Percentiles rank a stretch among this genome's conserved stretches.
These are phyloP conservation scores for Helminthosporium solani DNA, from an alignment of 2,329 filamentous ascomycete species.

Conservation along the genomic window DNA sequence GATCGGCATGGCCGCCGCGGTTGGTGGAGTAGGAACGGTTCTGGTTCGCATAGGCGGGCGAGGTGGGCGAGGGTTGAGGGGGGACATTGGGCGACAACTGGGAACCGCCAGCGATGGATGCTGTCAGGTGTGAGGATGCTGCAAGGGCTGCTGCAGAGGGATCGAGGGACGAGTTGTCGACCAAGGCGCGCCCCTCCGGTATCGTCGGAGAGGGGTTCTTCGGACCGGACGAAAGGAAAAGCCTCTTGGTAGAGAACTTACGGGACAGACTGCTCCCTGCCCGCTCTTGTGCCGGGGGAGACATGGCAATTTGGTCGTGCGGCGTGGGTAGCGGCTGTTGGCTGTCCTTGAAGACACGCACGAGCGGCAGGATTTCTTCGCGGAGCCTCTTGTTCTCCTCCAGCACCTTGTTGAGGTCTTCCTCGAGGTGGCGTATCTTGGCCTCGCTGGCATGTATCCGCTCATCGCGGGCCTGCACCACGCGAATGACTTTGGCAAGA, in stretches of 20 bases:
- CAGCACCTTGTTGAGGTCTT: conserved; percentile 52
- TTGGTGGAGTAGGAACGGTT: conserved; percentile 34
- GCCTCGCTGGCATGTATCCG: conserved; percentile 80
- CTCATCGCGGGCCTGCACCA: conserved; percentile 86
- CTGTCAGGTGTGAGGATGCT: conserved; percentile 53
- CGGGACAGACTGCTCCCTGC: conserved; percentile 51
- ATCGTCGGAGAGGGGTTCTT: conserved; percentile 55
- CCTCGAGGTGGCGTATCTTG: conserved; percentile 73
- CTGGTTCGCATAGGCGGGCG: conserved; percentile 47
- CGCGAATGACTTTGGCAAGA: conserved; percentile 85
- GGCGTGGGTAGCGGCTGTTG: conserved; percentile 77
- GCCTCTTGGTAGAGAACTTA: conserved; percentile 56
- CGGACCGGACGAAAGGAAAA: conserved; percentile 50
- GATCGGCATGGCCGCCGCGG: conserved; percentile 32
- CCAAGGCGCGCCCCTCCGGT: conserved; percentile 45
- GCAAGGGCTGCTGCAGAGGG: conserved; percentile 54
- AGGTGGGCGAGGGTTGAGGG: conserved; percentile 51
- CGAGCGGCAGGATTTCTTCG: conserved; percentile 87
- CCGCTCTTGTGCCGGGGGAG: conserved; percentile 39
- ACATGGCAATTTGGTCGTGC: conserved; percentile 38
- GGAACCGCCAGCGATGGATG: conserved; percentile 45
- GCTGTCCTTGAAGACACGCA: conserved; percentile 88
- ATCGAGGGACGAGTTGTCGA: conserved; percentile 48
- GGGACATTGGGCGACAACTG: conserved; percentile 46
- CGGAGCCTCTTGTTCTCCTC: conserved; percentile 87